phyloP scores from a whole-genome alignment of 1,284 basidiomycete genomes.

The Xerocomus amazonicus region DNA sequence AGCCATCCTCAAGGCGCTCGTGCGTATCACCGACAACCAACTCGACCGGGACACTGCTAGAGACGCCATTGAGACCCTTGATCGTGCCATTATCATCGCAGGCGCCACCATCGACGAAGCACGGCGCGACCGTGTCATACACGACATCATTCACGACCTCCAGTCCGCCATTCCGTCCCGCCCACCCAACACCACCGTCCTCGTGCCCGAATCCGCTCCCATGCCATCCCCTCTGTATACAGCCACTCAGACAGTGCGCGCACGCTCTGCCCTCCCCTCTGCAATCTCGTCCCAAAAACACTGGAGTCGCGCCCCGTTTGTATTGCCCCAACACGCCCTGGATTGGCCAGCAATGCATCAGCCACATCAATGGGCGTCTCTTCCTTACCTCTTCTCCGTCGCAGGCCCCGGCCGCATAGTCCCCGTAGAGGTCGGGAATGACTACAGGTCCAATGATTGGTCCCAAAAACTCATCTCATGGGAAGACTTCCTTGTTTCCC shows the following conservation, averaged over 20 bases:
- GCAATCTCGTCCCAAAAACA: conserved; percentile 48
- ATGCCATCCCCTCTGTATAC: conserved; percentile 16
- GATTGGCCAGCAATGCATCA: conserved; percentile 72
- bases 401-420: conserved; percentile 81
- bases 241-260: conserved; percentile 35
- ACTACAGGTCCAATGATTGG: conserved; percentile 85
- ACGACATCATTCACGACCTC: conserved; percentile 53
- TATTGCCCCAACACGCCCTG: conserved; percentile 58
- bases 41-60: conserved; percentile 26
- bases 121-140: conserved; percentile 53
- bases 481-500: conserved; percentile 65
- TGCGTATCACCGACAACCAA: conserved; percentile 33
- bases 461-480: conserved; percentile 77
- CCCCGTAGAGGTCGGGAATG: conserved; percentile 85
- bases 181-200: conserved; percentile 14
- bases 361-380: conserved; percentile 72
- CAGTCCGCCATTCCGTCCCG: conserved; percentile 32
- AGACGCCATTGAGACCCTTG: conserved; percentile 57
- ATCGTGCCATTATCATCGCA: conserved; percentile 80
- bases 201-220: conserved; percentile 9
- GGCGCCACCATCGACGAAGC: conserved; percentile 64
- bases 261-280: conserved; percentile 48
- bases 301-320: conserved; percentile 59
- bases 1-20: conserved; percentile 51
- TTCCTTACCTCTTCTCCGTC: conserved; percentile 60